A percentile compares a stretch with the other conserved stretches of the same genome.
phyloP scores from a whole-genome alignment of 139 green algal species.

The Coelastrella sp. region DNA sequence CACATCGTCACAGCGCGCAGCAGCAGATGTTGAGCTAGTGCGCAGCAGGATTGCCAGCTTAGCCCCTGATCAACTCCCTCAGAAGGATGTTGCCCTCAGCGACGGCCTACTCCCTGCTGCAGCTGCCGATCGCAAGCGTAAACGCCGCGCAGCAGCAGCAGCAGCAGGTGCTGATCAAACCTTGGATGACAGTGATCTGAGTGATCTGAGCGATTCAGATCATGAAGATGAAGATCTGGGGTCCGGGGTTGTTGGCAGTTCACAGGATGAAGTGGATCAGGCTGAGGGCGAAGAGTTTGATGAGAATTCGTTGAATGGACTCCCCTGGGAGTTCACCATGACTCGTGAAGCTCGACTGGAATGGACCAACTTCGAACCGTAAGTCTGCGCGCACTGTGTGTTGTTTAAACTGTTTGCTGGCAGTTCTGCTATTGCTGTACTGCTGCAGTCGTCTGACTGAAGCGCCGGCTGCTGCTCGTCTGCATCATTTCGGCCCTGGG shows the following conservation, averaged over 20 bases:
- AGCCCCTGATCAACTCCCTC: constrained; percentile 24
- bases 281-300: background rate
- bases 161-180: background rate
- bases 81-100: constrained; percentile 17
- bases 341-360: constrained; percentile 53
- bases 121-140: background rate
- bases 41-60: background rate
- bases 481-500: too few relatives aligned
- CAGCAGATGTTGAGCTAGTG: background rate
- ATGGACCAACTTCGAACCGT: constrained; percentile 56
- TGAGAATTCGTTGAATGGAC: background rate
- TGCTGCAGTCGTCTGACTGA: too few relatives aligned
- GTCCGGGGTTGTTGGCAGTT: background rate
- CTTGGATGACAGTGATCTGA: background rate
- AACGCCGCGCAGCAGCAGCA: background rate
- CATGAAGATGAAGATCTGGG: constrained; percentile 25
- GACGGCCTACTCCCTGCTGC: constrained; percentile 4
- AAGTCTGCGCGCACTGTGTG: background rate
- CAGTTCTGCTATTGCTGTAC: too few relatives aligned
- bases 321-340: constrained; percentile 64
- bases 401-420: too few relatives aligned
- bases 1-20: background rate
- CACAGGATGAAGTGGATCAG: background rate
- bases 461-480: too few relatives aligned
- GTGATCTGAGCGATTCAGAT: constrained; percentile 29